Conservation (phyloP, 2,329 filamentous ascomycete species). For the Xylariomycetidae sp. region DNA sequence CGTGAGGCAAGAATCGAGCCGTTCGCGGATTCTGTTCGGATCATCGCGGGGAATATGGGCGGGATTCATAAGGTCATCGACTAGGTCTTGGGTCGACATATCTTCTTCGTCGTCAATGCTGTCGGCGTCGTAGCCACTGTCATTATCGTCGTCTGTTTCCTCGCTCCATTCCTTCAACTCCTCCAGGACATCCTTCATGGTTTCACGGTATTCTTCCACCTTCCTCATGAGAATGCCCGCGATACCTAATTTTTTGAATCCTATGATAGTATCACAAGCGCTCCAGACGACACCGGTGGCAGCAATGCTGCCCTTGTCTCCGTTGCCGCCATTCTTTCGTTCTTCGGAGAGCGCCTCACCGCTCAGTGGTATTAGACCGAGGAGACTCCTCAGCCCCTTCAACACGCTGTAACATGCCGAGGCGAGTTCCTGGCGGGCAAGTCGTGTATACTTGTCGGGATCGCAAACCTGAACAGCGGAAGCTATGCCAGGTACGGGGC, state of each 20-base stretch:
- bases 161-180: conserved; percentile 88
- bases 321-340: conserved; percentile 39
- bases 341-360: conserved; percentile 47
- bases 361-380: conserved; percentile 56
- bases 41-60: conserved; percentile 60
- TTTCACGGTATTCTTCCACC: conserved; percentile 68
- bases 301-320: conserved; percentile 50
- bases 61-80: conserved; percentile 66
- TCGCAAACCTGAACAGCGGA: conserved; percentile 64
- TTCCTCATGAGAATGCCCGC: conserved; percentile 66
- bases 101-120: conserved; percentile 38
- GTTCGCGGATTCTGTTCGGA: conserved; percentile 57
- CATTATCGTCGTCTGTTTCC: conserved; percentile 60
- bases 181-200: conserved; percentile 75
- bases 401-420: conserved; percentile 56
- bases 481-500: conserved; percentile 70
- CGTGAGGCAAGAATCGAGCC: conserved; percentile 60
- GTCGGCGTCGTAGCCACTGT: conserved; percentile 46
- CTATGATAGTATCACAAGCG: conserved; percentile 68
- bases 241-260: conserved; percentile 62
- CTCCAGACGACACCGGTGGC: conserved; percentile 79
- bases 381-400: conserved; percentile 55
- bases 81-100: conserved; percentile 47
- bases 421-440: conserved; percentile 60
- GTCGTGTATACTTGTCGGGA: conserved; percentile 55